A percentile compares a stretch with the other conserved stretches of the same genome.
Conservation (phyloP, 148 eudicot genomes). For the Cornus controversa region DNA sequence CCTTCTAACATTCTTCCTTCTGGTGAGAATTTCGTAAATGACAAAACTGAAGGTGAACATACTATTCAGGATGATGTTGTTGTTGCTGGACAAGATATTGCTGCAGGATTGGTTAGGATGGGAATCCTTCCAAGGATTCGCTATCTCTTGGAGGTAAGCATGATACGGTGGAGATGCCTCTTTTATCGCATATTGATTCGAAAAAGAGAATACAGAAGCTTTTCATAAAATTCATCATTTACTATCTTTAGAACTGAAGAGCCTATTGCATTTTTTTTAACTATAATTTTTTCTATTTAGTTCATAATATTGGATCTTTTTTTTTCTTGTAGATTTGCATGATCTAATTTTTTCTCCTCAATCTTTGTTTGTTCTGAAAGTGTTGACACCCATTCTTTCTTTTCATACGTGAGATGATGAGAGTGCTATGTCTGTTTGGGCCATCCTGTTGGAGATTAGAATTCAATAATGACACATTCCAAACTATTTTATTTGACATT, state of each 20-base stretch:
- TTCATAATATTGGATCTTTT: neutral
- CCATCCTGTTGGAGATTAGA: neutral
- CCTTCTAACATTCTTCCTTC: slow-evolving; percentile 60
- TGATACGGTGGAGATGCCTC: neutral
- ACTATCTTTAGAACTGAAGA: neutral
- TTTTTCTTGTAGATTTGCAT: neutral
- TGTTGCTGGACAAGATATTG: slow-evolving; percentile 84
- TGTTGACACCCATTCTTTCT: neutral
- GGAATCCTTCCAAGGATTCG: slow-evolving; percentile 70
- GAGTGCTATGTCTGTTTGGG: neutral
- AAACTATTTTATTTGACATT: neutral
- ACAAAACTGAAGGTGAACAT: slow-evolving; percentile 54
- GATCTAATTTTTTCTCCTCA: slow-evolving; percentile 5
- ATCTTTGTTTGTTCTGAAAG: neutral
- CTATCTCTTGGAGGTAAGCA: slow-evolving; percentile 80
- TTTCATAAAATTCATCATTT: neutral
- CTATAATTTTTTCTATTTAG: neutral
- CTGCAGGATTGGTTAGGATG: slow-evolving; percentile 95
- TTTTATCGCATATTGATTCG: neutral
- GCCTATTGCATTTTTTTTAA: neutral
- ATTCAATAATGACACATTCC: neutral
- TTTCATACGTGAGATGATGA: neutral
- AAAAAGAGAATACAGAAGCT: slow-evolving; percentile 3
- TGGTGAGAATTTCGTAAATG: slow-evolving; percentile 36
- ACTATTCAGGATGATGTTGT: slow-evolving; percentile 86